Conservation (phyloP, 768 basidiomycete species). For the Lentinula guzmanii region DNA sequence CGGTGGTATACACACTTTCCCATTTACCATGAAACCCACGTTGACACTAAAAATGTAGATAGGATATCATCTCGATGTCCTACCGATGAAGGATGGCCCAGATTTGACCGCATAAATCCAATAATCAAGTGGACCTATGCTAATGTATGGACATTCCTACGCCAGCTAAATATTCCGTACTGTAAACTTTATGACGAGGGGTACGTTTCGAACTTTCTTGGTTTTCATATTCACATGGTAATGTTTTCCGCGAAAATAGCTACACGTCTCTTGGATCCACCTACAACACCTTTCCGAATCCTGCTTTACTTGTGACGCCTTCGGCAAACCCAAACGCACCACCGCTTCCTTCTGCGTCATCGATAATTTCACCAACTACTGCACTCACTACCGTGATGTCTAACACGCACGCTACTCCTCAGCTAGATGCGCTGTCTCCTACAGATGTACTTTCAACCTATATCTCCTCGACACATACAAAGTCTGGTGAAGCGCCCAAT, state of each 20-base stretch:
- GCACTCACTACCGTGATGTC: constrained; percentile 25
- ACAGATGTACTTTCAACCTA: constrained; percentile 13
- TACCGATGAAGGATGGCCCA: constrained; percentile 89
- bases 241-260: constrained; percentile 30
- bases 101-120: constrained; percentile 87
- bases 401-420: constrained; percentile 13
- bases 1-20: constrained; percentile 57
- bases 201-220: constrained; percentile 33
- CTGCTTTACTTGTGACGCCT: constrained; percentile 52
- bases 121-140: constrained; percentile 93
- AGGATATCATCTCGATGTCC: constrained; percentile 66
- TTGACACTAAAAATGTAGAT: constrained; percentile 33
- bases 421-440: constrained; percentile 11
- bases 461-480: constrained; percentile 18
- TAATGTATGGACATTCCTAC: constrained; percentile 87
- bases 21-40: not conserved
- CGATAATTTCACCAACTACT: constrained; percentile 15
- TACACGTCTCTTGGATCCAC: constrained; percentile 97
- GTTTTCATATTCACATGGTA: not conserved
- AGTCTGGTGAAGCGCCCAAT: constrained; percentile 9
- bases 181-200: constrained; percentile 89
- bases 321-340: not conserved
- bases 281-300: constrained; percentile 92
- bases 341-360: constrained; percentile 1
- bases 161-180: constrained; percentile 71